Percentiles rank a stretch among this genome's conserved stretches.
These are phyloP conservation scores for Omphalea diandra DNA, from an alignment of 441 rosid species.

Conservation along the genomic window DNA sequence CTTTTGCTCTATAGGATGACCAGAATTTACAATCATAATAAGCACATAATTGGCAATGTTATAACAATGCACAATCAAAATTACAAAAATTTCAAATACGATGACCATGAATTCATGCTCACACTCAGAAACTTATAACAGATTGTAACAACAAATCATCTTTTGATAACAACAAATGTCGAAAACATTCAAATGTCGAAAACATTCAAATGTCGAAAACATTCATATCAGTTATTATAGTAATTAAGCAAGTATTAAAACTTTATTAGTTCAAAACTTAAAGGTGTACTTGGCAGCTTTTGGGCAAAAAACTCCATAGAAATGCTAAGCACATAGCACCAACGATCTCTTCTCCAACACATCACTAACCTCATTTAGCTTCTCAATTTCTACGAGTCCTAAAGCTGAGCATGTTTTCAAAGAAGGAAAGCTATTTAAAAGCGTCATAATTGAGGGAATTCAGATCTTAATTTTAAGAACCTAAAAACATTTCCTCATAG, in stretches of 20 bases:
- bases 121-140: not conserved
- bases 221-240: no score
- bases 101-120: not conserved
- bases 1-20: conserved; percentile 63
- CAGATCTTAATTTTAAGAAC: not conserved
- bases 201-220: no score
- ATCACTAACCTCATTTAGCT: not conserved
- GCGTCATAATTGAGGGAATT: not conserved
- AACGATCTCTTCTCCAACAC: not conserved
- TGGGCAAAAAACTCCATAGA: not conserved
- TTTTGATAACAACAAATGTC: not conserved
- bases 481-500: no score
- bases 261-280: no score
- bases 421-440: not conserved
- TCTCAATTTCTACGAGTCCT: not conserved
- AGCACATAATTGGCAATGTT: not conserved
- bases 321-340: not conserved
- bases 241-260: no score
- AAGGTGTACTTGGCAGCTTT: no score
- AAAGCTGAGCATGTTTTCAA: no score
- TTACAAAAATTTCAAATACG: not conserved
- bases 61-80: not conserved
- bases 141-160: not conserved
- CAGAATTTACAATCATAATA: conserved; percentile 5
- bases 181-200: no score